Conservation (phyloP, 129 eudicot genomes). For the Solidago caesia region DNA sequence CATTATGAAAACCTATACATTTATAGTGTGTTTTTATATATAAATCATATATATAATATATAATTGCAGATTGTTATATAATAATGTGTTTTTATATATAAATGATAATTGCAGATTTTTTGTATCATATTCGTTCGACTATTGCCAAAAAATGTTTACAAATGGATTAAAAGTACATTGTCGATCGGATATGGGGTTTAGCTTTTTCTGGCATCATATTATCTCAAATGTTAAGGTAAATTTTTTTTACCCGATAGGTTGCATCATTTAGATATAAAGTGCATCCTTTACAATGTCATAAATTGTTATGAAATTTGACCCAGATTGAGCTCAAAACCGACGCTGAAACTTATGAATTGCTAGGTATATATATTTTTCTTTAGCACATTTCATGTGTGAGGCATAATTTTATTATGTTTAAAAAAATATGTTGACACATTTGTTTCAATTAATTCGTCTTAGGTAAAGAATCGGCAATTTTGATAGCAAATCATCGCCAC, state of each 20-base stretch:
- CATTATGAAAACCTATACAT: background rate
- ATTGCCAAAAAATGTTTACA: conserved; percentile 13
- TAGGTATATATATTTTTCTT: background rate
- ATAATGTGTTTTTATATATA: background rate
- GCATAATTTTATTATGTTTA: background rate
- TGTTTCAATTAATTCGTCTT: background rate
- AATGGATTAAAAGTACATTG: background rate
- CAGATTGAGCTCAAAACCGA: conserved; percentile 23
- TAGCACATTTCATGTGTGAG: background rate
- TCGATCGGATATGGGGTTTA: conserved; percentile 7
- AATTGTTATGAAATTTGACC: background rate
- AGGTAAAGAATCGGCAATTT: conserved; percentile 23
- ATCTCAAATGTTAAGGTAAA: conserved; percentile 3
- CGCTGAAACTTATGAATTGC: conserved; percentile 13
- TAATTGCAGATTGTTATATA: background rate
- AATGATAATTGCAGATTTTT: background rate
- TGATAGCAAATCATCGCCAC: conserved; percentile 21
- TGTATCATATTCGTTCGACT: background rate
- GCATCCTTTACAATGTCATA: background rate
- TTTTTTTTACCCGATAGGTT: background rate
- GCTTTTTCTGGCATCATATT: background rate
- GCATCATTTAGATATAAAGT: background rate
- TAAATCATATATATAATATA: background rate
- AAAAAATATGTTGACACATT: background rate
- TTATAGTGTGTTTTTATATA: background rate